These are phyloP conservation scores for Luffa acutangula DNA, from an alignment of 306 rosid genomes.

Conservation along the genomic window DNA sequence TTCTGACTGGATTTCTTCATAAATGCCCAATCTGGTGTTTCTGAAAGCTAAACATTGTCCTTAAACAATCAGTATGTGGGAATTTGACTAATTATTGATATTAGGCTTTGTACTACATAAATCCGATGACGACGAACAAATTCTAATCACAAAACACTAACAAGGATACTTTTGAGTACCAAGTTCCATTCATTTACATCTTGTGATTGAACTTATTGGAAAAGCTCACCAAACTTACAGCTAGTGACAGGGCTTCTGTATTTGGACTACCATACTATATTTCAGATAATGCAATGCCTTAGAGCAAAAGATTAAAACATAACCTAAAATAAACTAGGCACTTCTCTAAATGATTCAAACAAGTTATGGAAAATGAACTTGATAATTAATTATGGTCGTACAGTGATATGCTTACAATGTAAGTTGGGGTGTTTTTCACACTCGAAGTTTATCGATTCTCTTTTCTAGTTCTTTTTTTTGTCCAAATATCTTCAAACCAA, in stretches of 20 bases:
- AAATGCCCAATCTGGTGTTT: constrained; percentile 75
- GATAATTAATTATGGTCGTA: neutral
- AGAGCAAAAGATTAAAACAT: neutral
- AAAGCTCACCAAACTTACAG: neutral
- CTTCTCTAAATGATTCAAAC: neutral
- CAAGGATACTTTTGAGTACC: neutral
- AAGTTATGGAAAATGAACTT: neutral
- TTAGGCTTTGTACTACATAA: neutral
- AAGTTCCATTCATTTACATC: neutral
- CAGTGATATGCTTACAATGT: neutral
- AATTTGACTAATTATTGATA: neutral
- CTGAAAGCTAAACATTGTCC: constrained; percentile 49
- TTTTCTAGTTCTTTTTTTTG: neutral
- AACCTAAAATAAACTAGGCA: neutral
- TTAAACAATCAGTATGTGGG: neutral
- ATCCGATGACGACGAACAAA: neutral
- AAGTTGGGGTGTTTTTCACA: neutral
- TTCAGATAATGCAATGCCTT: neutral
- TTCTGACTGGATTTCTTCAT: constrained; percentile 46
- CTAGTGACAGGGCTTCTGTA: neutral
- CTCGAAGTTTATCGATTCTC: neutral
- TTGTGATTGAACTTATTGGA: neutral
- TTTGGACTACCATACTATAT: neutral
- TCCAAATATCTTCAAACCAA: neutral
- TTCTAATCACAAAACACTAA: neutral